phyloP scores from a whole-genome alignment of 108 stramenopile genomes.

The Cyclotella baltica region DNA sequence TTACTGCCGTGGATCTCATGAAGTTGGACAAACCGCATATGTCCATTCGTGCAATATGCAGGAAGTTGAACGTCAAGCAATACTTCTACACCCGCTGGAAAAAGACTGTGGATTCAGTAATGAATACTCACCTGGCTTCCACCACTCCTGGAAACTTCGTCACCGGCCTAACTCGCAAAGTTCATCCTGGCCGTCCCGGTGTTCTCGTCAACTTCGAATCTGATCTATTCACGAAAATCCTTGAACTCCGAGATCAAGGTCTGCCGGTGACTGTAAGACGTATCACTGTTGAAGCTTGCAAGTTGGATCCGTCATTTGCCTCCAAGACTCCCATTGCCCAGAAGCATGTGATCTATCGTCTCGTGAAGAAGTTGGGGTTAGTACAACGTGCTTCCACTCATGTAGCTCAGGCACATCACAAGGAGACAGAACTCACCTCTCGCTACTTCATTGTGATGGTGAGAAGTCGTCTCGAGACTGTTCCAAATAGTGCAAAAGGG shows the following conservation, averaged over 20 bases:
- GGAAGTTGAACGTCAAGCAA: background rate
- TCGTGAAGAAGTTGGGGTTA: background rate
- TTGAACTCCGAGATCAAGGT: background rate
- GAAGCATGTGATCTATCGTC: background rate
- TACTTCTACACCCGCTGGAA: conserved; percentile 2
- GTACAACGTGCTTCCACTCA: background rate
- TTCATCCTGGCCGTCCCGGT: background rate
- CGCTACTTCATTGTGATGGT: background rate
- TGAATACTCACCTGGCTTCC: background rate
- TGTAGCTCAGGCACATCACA: background rate
- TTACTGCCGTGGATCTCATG: background rate
- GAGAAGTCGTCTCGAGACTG: background rate
- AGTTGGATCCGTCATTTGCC: background rate
- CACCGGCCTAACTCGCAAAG: background rate
- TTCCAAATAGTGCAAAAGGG: background rate
- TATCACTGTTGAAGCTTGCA: background rate
- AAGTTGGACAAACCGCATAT: background rate
- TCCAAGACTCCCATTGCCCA: background rate
- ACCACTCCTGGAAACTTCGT: no score
- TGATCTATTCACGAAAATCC: background rate
- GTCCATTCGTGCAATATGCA: no score
- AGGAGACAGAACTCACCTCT: background rate
- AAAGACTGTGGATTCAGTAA: background rate
- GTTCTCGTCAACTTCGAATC: background rate
- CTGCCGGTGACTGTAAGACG: background rate